These are phyloP conservation scores for Balakata baccata DNA, from an alignment of 345 rosid genomes.

Conservation along the genomic window DNA sequence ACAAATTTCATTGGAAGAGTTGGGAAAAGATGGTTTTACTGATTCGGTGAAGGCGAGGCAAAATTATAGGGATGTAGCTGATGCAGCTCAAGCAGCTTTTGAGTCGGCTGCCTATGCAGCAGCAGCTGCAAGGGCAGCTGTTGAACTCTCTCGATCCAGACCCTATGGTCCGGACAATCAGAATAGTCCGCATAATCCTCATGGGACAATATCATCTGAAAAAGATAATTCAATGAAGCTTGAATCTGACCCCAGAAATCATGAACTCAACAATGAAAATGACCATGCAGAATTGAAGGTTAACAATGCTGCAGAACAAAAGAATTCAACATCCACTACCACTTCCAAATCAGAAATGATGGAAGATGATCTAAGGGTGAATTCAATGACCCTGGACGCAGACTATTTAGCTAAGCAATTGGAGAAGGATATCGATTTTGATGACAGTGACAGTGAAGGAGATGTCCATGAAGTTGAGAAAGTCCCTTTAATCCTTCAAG, in stretches of 20 bases:
- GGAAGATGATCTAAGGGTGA: constrained; percentile 26
- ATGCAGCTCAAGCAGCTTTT: constrained; percentile 94
- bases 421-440: constrained; percentile 56
- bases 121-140: constrained; percentile 86
- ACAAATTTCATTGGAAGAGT: constrained; percentile 15
- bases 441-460: constrained; percentile 53
- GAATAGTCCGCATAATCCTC: constrained; percentile 19
- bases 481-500: constrained; percentile 28
- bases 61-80: constrained; percentile 79
- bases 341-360: constrained; percentile 37
- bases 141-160: constrained; percentile 73
- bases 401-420: constrained; percentile 47
- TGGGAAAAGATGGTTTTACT: constrained; percentile 20
- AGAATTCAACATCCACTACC: constrained; percentile 28
- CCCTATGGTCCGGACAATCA: constrained; percentile 42
- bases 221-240: background rate
- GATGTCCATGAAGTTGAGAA: constrained; percentile 13
- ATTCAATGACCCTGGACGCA: constrained; percentile 31
- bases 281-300: constrained; percentile 20
- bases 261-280: constrained; percentile 12
- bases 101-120: constrained; percentile 86
- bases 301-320: constrained; percentile 30
- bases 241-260: constrained; percentile 18
- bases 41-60: constrained; percentile 36
- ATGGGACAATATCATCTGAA: constrained; percentile 11